Conservation (phyloP, 2,329 filamentous ascomycete species). For the Beauveria bassiana region DNA sequence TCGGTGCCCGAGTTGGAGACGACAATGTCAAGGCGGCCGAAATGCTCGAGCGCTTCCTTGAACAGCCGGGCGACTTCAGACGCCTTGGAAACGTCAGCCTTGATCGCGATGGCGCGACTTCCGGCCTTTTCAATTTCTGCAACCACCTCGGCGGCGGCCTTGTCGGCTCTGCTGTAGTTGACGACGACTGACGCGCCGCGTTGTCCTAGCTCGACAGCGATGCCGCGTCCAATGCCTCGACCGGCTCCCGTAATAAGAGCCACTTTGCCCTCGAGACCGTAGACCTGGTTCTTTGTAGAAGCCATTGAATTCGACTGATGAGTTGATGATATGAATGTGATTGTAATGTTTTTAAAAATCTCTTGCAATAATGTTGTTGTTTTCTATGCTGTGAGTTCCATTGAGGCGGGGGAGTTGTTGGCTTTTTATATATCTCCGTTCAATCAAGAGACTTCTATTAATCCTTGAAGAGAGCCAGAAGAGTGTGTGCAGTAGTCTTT, state of each 20-base stretch:
- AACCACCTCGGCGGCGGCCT: slow-evolving; percentile 50
- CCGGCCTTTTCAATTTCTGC: slow-evolving; percentile 46
- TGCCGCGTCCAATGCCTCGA: slow-evolving; percentile 59
- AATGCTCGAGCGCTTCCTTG: slow-evolving; percentile 55
- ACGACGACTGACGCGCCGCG: slow-evolving; percentile 58
- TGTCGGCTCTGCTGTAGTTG: slow-evolving; percentile 54
- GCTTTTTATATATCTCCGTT: background rate
- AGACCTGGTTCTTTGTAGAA: background rate
- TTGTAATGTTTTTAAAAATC: no score
- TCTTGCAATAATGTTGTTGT: background rate
- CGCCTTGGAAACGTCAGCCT: slow-evolving; percentile 57
- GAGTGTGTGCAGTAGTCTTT: background rate
- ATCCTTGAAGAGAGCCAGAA: background rate
- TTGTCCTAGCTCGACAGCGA: slow-evolving; percentile 58
- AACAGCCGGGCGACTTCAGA: slow-evolving; percentile 55
- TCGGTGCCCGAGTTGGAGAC: slow-evolving; percentile 62
- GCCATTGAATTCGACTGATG: background rate
- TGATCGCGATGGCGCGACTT: slow-evolving; percentile 49
- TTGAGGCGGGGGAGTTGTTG: background rate
- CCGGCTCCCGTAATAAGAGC: slow-evolving; percentile 58
- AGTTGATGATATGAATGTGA: background rate
- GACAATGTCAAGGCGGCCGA: slow-evolving; percentile 64
- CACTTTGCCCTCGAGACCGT: slow-evolving; percentile 33
- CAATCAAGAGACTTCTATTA: background rate
- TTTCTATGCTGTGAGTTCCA: background rate